Conservation (phyloP, 352 stramenopile species). For the Plasmopara viticola region DNA sequence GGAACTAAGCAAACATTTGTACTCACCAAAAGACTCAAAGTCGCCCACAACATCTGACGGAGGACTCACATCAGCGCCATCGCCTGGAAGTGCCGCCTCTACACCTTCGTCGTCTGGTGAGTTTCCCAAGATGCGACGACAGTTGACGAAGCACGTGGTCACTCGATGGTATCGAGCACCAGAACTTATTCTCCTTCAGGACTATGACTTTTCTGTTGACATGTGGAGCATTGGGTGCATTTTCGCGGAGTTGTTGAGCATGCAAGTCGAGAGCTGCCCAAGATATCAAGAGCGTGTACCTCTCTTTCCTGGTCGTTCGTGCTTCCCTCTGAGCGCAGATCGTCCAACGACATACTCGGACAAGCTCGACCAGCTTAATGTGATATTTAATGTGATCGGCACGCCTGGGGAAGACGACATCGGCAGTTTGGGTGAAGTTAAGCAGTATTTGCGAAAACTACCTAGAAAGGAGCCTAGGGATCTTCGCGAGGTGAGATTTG, state of each 20-base stretch:
- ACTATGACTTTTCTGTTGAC: slow-evolving; percentile 96
- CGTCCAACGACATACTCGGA: slow-evolving; percentile 80
- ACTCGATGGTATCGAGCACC: slow-evolving; percentile 97
- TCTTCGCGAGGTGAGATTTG: slow-evolving; percentile 48
- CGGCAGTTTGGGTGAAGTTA: slow-evolving; percentile 69
- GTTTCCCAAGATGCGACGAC: slow-evolving; percentile 71
- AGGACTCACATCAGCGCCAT: slow-evolving; percentile 49
- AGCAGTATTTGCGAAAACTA: slow-evolving; percentile 82
- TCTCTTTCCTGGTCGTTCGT: slow-evolving; percentile 80
- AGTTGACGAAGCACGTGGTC: slow-evolving; percentile 98
- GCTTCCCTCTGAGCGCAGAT: slow-evolving; percentile 79
- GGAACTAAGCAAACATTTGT: slow-evolving; percentile 68
- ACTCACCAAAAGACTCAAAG: slow-evolving; percentile 74
- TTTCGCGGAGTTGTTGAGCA: slow-evolving; percentile 82
- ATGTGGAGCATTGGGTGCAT: slow-evolving; percentile 99
- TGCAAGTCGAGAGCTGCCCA: slow-evolving; percentile 83
- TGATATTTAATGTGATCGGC: slow-evolving; percentile 95
- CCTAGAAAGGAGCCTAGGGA: slow-evolving; percentile 76
- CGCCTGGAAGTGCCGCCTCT: slow-evolving; percentile 54
- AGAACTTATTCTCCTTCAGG: slow-evolving; percentile 93
- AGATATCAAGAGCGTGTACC: slow-evolving; percentile 81
- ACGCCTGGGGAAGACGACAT: slow-evolving; percentile 90
- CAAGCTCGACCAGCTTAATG: slow-evolving; percentile 90
- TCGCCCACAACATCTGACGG: slow-evolving; percentile 68
- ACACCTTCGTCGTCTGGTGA: slow-evolving; percentile 59